Percentiles rank a stretch among this genome's conserved stretches.
phyloP scores from a whole-genome alignment of 495 filamentous ascomycete species.

The Talaromyces adpressus region DNA sequence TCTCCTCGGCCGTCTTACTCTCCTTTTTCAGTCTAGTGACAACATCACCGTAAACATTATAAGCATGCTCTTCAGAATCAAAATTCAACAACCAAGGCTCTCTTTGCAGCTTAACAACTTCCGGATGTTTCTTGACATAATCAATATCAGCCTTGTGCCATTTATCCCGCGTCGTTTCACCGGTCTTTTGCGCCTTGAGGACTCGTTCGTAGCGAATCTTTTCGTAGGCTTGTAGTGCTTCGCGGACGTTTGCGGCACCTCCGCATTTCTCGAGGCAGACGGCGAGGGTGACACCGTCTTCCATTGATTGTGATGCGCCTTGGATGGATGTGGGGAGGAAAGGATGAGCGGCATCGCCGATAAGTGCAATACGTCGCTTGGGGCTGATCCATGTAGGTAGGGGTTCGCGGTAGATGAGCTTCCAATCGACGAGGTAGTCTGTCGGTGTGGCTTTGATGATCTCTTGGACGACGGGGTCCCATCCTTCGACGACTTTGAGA shows the following conservation, averaged over 20 bases:
- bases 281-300: slow-evolving; percentile 60
- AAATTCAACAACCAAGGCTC: slow-evolving; percentile 51
- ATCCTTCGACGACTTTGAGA: slow-evolving; percentile 44
- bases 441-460: slow-evolving; percentile 54
- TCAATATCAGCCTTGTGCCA: slow-evolving; percentile 53
- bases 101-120: slow-evolving; percentile 48
- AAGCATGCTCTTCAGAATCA: slow-evolving; percentile 54
- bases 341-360: slow-evolving; percentile 65
- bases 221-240: slow-evolving; percentile 39
- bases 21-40: neutral
- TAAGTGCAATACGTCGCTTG: slow-evolving; percentile 46
- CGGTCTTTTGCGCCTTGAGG: slow-evolving; percentile 47
- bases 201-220: slow-evolving; percentile 49
- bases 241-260: neutral
- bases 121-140: slow-evolving; percentile 49
- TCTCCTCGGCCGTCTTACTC: neutral
- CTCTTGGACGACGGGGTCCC: slow-evolving; percentile 54
- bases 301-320: slow-evolving; percentile 62
- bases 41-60: slow-evolving; percentile 41
- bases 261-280: slow-evolving; percentile 40
- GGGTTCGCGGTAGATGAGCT: slow-evolving; percentile 59
- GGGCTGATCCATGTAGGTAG: slow-evolving; percentile 54
- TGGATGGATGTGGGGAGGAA: slow-evolving; percentile 62
- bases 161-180: slow-evolving; percentile 48
- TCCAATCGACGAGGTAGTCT: slow-evolving; percentile 59